Evolutionary conservation across 495 filamentous ascomycete species (phyloP).

Genomic region (Glonium stellatum): DNA sequence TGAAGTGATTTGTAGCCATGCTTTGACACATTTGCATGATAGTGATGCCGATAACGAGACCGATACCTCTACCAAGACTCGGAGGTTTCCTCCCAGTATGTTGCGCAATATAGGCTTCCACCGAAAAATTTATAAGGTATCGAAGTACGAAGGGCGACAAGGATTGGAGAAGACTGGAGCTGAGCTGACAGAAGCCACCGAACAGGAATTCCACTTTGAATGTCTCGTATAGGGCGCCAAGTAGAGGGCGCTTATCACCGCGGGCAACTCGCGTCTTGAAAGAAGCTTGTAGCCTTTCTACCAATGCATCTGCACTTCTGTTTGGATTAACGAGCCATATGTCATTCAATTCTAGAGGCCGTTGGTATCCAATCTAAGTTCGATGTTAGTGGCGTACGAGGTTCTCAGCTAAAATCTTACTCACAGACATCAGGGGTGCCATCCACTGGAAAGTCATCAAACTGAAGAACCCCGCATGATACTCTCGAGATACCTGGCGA

Average conservation of each 20-base stretch:
- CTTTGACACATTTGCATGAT: constrained; percentile 37
- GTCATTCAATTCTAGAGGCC: constrained; percentile 74
- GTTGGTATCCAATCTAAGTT: constrained; percentile 67
- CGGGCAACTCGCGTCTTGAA: constrained; percentile 59
- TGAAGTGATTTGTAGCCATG: constrained; percentile 39
- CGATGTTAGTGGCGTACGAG: constrained; percentile 3
- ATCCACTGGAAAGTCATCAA: constrained; percentile 62
- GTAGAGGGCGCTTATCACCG: constrained; percentile 66
- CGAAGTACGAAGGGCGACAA: constrained; percentile 53
- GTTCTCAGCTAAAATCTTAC: constrained; percentile 23
- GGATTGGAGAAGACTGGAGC: constrained; percentile 61
- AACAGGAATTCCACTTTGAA: constrained; percentile 81
- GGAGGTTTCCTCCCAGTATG: constrained; percentile 24
- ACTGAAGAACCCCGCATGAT: constrained; percentile 54
- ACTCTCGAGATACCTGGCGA: constrained; percentile 49
- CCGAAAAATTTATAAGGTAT: constrained; percentile 38
- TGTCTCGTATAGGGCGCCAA: constrained; percentile 79
- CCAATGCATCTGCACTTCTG: constrained; percentile 61
- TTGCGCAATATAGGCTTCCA: constrained; percentile 60
- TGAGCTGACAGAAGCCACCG: constrained; percentile 70
- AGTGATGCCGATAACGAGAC: constrained; percentile 38
- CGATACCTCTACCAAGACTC: constrained; percentile 34
- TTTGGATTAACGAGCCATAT: constrained; percentile 82
- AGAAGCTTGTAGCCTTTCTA: constrained; percentile 54
- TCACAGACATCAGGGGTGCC: constrained; percentile 58